Evolutionary conservation across 192 early-diverging fungal genomes (phyloP).

Genomic region (Radiomyces spectabilis): DNA sequence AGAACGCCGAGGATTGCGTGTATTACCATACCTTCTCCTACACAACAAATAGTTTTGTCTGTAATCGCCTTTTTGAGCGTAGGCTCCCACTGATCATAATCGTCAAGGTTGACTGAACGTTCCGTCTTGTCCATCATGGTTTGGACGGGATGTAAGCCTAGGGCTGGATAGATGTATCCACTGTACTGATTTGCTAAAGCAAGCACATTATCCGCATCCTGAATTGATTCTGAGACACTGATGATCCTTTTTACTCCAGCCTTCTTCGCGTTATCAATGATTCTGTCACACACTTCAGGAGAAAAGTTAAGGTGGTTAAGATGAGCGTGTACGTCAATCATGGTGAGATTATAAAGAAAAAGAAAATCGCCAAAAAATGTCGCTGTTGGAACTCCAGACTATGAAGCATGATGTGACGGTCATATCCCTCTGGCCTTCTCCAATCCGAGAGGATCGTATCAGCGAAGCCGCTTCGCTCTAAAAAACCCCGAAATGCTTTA

Average conservation of each 20-base stretch:
- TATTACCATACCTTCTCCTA: slow-evolving; percentile 31
- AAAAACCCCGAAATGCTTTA: too few relatives aligned
- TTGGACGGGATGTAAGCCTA: slow-evolving; percentile 49
- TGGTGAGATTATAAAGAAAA: not conserved
- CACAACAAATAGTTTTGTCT: slow-evolving; percentile 16
- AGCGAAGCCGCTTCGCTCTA: too few relatives aligned
- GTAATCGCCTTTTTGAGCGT: slow-evolving; percentile 13
- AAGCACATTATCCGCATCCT: slow-evolving; percentile 41
- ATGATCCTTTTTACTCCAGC: slow-evolving; percentile 35
- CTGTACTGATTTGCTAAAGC: slow-evolving; percentile 14
- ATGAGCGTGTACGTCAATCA: slow-evolving; percentile 53
- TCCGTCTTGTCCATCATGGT: slow-evolving; percentile 25
- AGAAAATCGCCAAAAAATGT: not conserved
- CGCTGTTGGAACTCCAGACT: too few relatives aligned
- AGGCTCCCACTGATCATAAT: slow-evolving; percentile 33
- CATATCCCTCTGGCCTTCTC: too few relatives aligned
- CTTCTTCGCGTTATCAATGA: slow-evolving; percentile 28
- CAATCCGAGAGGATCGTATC: too few relatives aligned
- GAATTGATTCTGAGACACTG: slow-evolving; percentile 43
- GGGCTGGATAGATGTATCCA: slow-evolving; percentile 35
- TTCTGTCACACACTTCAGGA: slow-evolving; percentile 1
- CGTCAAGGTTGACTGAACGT: slow-evolving; percentile 26
- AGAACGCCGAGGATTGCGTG: not conserved
- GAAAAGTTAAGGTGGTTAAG: slow-evolving; percentile 34
- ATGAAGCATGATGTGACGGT: too few relatives aligned